phyloP scores from a whole-genome alignment of 2,329 filamentous ascomycete genomes.

The Ascosphaera apis region DNA sequence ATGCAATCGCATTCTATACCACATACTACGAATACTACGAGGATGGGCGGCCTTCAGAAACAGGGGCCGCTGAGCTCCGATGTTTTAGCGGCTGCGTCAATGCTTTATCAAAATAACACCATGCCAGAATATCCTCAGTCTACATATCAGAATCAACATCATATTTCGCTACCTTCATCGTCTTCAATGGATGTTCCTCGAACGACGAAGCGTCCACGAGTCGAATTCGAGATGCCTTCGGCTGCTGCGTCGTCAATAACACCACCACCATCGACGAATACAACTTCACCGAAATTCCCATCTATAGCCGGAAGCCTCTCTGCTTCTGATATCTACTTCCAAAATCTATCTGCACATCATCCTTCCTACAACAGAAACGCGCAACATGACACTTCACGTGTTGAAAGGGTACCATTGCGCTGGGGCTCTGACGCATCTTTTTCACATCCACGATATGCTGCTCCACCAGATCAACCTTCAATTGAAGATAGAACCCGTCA shows the following conservation, averaged over 20 bases:
- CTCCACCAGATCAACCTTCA: conserved; percentile 32
- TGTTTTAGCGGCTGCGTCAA: conserved; percentile 34
- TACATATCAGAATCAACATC: conserved; percentile 10
- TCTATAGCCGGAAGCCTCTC: background rate
- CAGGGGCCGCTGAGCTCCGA: conserved; percentile 18
- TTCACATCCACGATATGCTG: conserved; percentile 34
- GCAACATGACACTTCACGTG: background rate
- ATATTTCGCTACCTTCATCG: conserved; percentile 9
- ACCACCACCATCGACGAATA: background rate
- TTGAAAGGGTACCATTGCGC: conserved; percentile 19
- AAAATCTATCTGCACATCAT: background rate
- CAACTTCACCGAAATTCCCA: background rate
- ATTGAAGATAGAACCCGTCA: conserved; percentile 32
- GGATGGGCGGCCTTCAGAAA: conserved; percentile 9
- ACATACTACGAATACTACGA: conserved; percentile 10
- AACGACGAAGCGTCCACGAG: background rate
- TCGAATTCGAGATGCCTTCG: background rate
- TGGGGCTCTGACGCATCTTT: conserved; percentile 52
- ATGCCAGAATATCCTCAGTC: conserved; percentile 12
- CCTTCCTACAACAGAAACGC: background rate
- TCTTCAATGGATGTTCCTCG: conserved; percentile 6
- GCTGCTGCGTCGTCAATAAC: background rate
- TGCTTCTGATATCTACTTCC: background rate
- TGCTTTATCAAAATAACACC: conserved; percentile 18
- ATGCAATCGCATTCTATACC: conserved; percentile 7